phyloP scores from a whole-genome alignment of 2,329 filamentous ascomycete species.

The Fusarium sp. region DNA sequence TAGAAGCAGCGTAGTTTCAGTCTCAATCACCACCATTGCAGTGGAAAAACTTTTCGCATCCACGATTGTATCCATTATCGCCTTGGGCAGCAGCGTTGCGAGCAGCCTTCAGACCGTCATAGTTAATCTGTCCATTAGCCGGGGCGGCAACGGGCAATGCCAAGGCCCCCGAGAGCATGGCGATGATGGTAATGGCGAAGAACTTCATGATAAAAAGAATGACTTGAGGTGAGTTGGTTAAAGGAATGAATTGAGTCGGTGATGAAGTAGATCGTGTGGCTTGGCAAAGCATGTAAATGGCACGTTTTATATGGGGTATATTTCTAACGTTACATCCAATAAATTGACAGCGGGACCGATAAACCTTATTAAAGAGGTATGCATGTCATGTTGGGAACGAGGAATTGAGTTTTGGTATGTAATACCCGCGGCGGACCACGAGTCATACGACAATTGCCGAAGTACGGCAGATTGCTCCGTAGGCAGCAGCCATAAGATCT shows the following conservation, averaged over 20 bases:
- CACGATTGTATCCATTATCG: too few species aligned
- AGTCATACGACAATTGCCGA: background rate
- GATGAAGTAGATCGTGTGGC: too few species aligned
- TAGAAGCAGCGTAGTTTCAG: too few species aligned
- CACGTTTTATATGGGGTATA: too few species aligned
- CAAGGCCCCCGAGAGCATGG: background rate
- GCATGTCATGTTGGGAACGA: background rate
- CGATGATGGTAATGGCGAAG: background rate
- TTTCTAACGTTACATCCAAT: background rate
- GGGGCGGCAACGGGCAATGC: background rate
- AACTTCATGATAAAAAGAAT: background rate
- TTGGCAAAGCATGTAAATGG: background rate
- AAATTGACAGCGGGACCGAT: background rate
- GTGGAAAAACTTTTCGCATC: too few species aligned
- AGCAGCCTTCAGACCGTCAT: background rate
- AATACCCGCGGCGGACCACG: accelerated
- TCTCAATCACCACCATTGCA: too few species aligned
- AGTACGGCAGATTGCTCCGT: too few species aligned
- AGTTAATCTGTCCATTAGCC: background rate
- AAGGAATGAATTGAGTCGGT: background rate
- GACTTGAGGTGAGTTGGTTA: background rate
- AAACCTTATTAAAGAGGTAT: background rate
- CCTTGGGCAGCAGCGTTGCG: too few species aligned
- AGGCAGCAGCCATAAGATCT: too few species aligned
- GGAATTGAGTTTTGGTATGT: background rate